Evolutionary conservation across 495 filamentous ascomycete genomes (phyloP).

Genomic region (Daldinia grandis): DNA sequence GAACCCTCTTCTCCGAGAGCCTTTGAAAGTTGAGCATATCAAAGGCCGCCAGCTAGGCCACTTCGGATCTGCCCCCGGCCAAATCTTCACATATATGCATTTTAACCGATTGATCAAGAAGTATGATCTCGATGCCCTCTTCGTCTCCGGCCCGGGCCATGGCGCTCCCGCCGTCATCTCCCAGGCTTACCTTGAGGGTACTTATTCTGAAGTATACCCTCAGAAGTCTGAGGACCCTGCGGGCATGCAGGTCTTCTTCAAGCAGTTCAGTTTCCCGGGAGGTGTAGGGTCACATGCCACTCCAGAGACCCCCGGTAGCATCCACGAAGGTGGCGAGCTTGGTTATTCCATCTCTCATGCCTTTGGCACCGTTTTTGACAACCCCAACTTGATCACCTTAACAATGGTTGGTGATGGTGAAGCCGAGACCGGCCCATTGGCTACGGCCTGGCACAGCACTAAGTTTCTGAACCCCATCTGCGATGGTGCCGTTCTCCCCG

Average conservation of each 20-base stretch:
- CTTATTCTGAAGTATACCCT: slow-evolving; percentile 76
- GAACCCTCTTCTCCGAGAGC: slow-evolving; percentile 71
- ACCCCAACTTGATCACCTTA: slow-evolving; percentile 72
- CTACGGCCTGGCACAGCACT: slow-evolving; percentile 77
- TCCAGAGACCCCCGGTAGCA: slow-evolving; percentile 75
- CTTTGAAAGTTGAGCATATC: slow-evolving; percentile 68
- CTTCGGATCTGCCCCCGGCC: slow-evolving; percentile 77
- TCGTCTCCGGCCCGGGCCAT: slow-evolving; percentile 76
- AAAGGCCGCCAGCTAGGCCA: slow-evolving; percentile 76
- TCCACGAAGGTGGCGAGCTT: slow-evolving; percentile 80
- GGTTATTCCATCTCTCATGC: slow-evolving; percentile 79
- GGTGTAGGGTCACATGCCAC: slow-evolving; percentile 77
- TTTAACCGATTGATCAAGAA: slow-evolving; percentile 81
- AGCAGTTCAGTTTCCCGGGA: slow-evolving; percentile 80
- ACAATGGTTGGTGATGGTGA: slow-evolving; percentile 82
- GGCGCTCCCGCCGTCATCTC: slow-evolving; percentile 74
- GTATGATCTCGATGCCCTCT: slow-evolving; percentile 73
- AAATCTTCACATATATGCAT: slow-evolving; percentile 79
- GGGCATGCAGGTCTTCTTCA: slow-evolving; percentile 75
- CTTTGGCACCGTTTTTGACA: slow-evolving; percentile 75
- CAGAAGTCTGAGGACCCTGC: slow-evolving; percentile 69
- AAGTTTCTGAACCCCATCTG: slow-evolving; percentile 78
- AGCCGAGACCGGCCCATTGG: slow-evolving; percentile 75
- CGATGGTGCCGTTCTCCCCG: slow-evolving; percentile 75
- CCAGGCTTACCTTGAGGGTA: slow-evolving; percentile 76